These are phyloP conservation scores for Orobanche coerulescens DNA, from an alignment of 257 asterid species.

Conservation along the genomic window DNA sequence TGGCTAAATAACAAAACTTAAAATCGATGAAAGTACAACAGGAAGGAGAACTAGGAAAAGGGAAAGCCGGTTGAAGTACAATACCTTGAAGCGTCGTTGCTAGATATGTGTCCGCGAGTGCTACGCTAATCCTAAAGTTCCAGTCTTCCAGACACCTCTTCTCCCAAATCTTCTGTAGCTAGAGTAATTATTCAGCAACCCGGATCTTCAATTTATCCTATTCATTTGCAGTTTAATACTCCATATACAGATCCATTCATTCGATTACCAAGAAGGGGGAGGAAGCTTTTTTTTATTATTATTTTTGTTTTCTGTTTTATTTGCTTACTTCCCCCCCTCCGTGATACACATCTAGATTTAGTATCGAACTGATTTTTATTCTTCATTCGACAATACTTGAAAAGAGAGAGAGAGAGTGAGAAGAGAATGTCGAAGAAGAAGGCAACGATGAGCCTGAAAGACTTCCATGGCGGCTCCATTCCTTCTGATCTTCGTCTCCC, in stretches of 20 bases:
- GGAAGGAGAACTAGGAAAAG: neutral
- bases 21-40: constrained; percentile 20
- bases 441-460: constrained; percentile 90
- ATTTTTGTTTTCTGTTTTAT: too few relatives aligned
- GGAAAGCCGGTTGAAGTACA: constrained; percentile 21
- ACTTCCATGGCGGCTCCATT: constrained; percentile 92
- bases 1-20: too few relatives aligned
- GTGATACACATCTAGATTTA: neutral
- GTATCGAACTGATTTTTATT: neutral
- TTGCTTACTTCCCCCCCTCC: neutral
- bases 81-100: constrained; percentile 20
- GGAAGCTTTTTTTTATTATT: constrained; percentile 15
- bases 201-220: neutral
- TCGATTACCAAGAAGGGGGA: constrained; percentile 6
- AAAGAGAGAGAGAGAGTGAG: constrained; percentile 11
- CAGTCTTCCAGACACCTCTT: constrained; percentile 30
- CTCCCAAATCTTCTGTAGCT: constrained; percentile 23
- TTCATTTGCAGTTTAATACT: constrained; percentile 3
- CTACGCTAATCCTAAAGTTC: constrained; percentile 22
- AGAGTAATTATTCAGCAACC: constrained; percentile 3
- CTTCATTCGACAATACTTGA: constrained; percentile 14
- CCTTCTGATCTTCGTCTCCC: constrained; percentile 95
- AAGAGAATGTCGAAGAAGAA: constrained; percentile 77
- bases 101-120: constrained; percentile 26
- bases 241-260: constrained; percentile 21